Conservation (phyloP, 352 stramenopile species). For the Pythium dissotocum region DNA sequence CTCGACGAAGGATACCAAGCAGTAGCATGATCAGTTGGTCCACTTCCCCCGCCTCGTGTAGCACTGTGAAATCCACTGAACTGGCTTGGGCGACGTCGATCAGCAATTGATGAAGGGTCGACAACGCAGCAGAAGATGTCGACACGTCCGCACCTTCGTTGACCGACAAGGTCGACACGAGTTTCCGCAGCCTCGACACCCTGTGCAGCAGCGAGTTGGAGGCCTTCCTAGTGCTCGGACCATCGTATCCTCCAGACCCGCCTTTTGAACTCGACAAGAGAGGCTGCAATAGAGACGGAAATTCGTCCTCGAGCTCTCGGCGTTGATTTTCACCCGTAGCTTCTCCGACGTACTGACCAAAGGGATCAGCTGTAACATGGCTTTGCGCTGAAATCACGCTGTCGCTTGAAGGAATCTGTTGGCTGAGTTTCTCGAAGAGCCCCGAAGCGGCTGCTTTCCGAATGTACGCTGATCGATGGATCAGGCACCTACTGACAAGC, state of each 20-base stretch:
- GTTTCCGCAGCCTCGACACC: constrained; percentile 8
- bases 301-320: not conserved
- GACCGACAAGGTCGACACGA: constrained; percentile 1
- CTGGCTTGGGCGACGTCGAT: constrained; percentile 16
- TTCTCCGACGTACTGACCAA: not conserved
- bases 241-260: not conserved
- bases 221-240: not conserved
- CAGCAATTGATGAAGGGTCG: constrained; percentile 19
- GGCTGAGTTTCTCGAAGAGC: constrained; percentile 22
- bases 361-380: not conserved
- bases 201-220: not conserved
- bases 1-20: not conserved
- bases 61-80: constrained; percentile 30
- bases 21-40: constrained; percentile 34
- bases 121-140: constrained; percentile 3
- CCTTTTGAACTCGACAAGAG: not conserved
- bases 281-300: not conserved
- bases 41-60: constrained; percentile 41
- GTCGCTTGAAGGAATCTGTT: not conserved
- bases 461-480: constrained; percentile 52
- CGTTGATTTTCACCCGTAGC: not conserved
- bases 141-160: not conserved
- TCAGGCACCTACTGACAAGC: constrained; percentile 47
- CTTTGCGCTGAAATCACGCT: constrained; percentile 11
- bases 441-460: constrained; percentile 48